Conservation (phyloP, 371 early-diverging fungal genomes). For the Mortierella sp. region DNA sequence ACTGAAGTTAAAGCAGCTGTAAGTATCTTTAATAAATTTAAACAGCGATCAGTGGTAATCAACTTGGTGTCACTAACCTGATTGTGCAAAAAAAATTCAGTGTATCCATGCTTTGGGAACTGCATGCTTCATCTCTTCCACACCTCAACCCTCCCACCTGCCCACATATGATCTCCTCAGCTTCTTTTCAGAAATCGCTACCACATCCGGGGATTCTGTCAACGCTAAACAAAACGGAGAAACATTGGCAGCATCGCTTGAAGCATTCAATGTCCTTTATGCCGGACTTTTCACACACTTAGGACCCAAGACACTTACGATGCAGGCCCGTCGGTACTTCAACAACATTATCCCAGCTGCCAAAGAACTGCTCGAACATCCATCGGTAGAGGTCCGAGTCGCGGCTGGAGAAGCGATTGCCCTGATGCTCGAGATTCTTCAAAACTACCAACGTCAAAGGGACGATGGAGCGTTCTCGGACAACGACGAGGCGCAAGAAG, state of each 20-base stretch:
- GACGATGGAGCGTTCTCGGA: constrained; percentile 54
- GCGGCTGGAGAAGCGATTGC: constrained; percentile 85
- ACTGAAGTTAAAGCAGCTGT: constrained; percentile 61
- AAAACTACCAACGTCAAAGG: constrained; percentile 36
- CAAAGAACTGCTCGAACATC: constrained; percentile 65
- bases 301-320: constrained; percentile 56
- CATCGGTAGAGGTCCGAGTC: constrained; percentile 76
- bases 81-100: constrained; percentile 29
- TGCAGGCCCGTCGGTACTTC: constrained; percentile 37
- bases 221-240: constrained; percentile 49
- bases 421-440: constrained; percentile 71
- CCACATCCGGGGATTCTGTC: constrained; percentile 39
- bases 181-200: constrained; percentile 53
- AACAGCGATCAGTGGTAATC: no score
- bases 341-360: constrained; percentile 32
- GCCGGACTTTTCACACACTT: constrained; percentile 63
- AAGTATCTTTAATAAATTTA: constrained; percentile 21
- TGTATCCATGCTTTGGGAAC: constrained; percentile 68
- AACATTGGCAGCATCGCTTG: constrained; percentile 60
- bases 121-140: constrained; percentile 69
- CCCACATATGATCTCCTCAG: constrained; percentile 63
- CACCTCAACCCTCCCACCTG: constrained; percentile 64
- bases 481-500: constrained; percentile 40
- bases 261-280: constrained; percentile 66
- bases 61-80: not conserved